Evolutionary conservation across 768 basidiomycete genomes (phyloP), one percentile per base, ranked within the genome.

Genomic region (Rhizopogon vesiculosus): DNA sequence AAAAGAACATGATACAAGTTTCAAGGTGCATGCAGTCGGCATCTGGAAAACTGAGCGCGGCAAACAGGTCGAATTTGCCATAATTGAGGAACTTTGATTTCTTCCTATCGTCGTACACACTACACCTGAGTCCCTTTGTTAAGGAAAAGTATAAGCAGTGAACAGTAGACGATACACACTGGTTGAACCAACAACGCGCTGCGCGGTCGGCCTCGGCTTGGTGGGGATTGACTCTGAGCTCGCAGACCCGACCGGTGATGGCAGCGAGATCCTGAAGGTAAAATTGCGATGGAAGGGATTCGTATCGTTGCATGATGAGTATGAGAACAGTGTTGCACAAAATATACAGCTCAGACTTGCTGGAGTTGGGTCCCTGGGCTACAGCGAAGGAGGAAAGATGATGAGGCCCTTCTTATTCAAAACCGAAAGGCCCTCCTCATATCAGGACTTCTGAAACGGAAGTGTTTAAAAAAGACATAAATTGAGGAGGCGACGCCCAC

Each of bases 11-110:
- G 29, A 74, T 66, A 56, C 73, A 68, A 2, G 73, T 74, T 2
- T 57, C 66, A 42, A 74, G 67, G 53, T 74, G 72, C 6, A 59
- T 57, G 12, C 60, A 25, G 56, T 74, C 73, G 7, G 72, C 73
- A 40, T 74, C 73, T 9, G 72, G 70, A 57, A 72, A 74, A 56
- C 67, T 69, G 55, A 74, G 70, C 13, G 70, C 69, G 9, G 73
- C 73, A 51, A 73, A 74, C 7, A 72, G 57, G 53, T 74, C 72
- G 54, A 74, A 74, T 61, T 70, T 70, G 28, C 71, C 68, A 22
- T 74, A 73, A 60, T 72, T 67, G 22, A 74, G 42, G 44, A 74
- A 74, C 49, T 66, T 67, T 56, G 57, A 66, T 57, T 67, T 65
- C 60, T 67, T 73, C 53, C 61, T 60, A 51, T 71, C 69, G 51